Conservation (phyloP, 2,329 filamentous ascomycete genomes). For the Diaporthe sp. region DNA sequence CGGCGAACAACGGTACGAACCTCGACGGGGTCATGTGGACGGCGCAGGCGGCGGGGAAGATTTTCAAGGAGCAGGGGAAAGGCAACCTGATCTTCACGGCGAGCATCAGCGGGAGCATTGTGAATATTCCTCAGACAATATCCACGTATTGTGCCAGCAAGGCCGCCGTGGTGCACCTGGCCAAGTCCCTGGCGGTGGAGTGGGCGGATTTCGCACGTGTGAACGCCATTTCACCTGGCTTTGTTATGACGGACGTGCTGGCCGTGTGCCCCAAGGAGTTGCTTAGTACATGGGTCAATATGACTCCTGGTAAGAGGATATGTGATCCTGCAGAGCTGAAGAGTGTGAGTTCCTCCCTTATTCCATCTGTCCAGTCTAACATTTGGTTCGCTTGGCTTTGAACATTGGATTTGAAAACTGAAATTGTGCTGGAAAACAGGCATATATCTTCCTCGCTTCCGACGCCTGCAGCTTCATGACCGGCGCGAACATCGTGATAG, state of each 20-base stretch:
- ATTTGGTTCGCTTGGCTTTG: neutral
- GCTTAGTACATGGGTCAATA: slow-evolving; percentile 42
- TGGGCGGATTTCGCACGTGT: slow-evolving; percentile 29
- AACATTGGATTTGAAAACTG: neutral
- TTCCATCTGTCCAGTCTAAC: neutral
- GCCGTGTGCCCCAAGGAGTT: slow-evolving; percentile 42
- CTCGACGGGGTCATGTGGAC: slow-evolving; percentile 49
- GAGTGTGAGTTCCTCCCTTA: slow-evolving; percentile 36
- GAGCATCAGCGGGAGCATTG: slow-evolving; percentile 43
- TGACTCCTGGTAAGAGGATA: slow-evolving; percentile 44
- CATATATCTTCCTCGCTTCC: slow-evolving; percentile 62
- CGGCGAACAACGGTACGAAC: slow-evolving; percentile 47
- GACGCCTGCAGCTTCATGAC: slow-evolving; percentile 65
- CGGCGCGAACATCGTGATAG: slow-evolving; percentile 61
- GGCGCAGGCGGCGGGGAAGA: slow-evolving; percentile 45
- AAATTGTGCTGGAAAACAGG: slow-evolving; percentile 44
- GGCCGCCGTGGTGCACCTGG: slow-evolving; percentile 36
- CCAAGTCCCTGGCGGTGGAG: slow-evolving; percentile 38
- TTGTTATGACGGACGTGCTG: slow-evolving; percentile 42
- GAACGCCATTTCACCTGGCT: slow-evolving; percentile 44
- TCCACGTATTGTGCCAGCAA: slow-evolving; percentile 36
- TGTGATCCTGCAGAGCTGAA: slow-evolving; percentile 43
- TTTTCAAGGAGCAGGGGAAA: slow-evolving; percentile 47
- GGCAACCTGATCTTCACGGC: slow-evolving; percentile 50
- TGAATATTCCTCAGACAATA: slow-evolving; percentile 42